Evolutionary conservation across 164 flowering plant species (phyloP), one percentile per base, ranked within the genome.

Genomic region (Paratinospora sagittata): DNA sequence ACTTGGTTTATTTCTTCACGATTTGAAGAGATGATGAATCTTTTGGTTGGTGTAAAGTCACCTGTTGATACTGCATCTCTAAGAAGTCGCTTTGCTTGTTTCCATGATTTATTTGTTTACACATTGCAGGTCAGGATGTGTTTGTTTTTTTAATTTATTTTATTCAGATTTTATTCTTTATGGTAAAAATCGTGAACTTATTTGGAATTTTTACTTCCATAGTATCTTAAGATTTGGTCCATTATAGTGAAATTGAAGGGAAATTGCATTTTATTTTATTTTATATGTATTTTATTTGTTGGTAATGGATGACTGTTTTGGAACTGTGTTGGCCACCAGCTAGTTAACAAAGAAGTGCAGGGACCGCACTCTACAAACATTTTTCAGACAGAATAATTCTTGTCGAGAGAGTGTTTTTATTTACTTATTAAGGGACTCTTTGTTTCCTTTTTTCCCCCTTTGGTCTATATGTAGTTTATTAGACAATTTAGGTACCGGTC

Each of bases 1-100:
- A 49, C 83, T 68, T 80, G 85, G 89, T 91, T 91, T 81, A 81
- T 81, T 74, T 84, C 94, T 71, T 82, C 90, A 33, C 78, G 83
- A 30, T 81, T 78, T 79, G 79, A 37, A 69, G 89, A 85, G 76
- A 76, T 93, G 82, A 78, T 86, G 72, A 90, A 85, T 72, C 72
- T 91, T 2, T 69, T 91, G 70, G 77, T 84, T 71, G 83, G 84
- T 64, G 72, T 84, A 69, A 89, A 85, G 79, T 27, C 88, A 30
- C 81, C 91, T 64, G 73, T 27, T 63, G 84, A 84, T 74, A 72
- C 78, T 30, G 63, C 72, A 37, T 70, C 82, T 67, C 78, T 85
- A 30, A 86, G 73, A 74, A 80, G 84, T 73, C 90, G 91, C 61
- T 85, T 91, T 76, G 78, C 83, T 61, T 86, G 92, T 73, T 79